Base-by-base conservation (phyloP, 352 stramenopile species). In the Globisporangium cederbergense region DNA sequence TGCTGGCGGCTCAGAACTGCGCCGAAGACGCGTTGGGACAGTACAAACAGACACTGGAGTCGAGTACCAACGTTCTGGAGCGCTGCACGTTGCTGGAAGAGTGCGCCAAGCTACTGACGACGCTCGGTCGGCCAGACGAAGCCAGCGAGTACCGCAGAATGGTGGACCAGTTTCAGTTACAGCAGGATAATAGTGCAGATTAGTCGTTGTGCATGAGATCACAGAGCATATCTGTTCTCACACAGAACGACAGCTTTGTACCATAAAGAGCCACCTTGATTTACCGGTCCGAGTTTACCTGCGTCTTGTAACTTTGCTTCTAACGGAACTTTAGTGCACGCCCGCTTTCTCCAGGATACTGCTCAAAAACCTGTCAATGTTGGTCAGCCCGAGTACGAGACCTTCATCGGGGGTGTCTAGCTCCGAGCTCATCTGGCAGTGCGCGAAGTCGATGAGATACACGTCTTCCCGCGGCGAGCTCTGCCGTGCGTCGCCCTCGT, bases 361-460 rank as follows among this genome's bases (percentile, higher is more conserved):
- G 64, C 66, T 58, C 50, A 92, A 61, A 58, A 71, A 86, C 16
- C 16, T 59, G 32, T 75, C 81, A 30, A 93, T 75, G 60, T 93
- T 93, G 14, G 64, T 59, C 36, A 93, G 73, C 5, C 84, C 84
- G 10, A 93, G 72, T 40, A 91, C 62, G 52, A 91, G 73, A 18
- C 84, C 80, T 47, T 90, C 76, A 54, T 93, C 84, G 2, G 82
- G 71, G 25, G 74, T 74, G 28, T 70, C 72, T 14, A 90, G 68
- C 18, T 57, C 64, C 34, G 73, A 59, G 64, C 73, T 88, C 72
- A 89, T 87, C 64, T 93, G 79, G 60, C 84, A 86, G 51, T 93
- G 83, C 40, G 82, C 84, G 68, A 93, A 91, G 71, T 93, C 82
- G 38, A 93, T 91, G 22, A 93, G 68, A 43, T 81, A 79, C 42